These are phyloP conservation scores for Ambrosiella xylebori DNA, from an alignment of 2,329 filamentous ascomycete genomes.

Conservation along the genomic window DNA sequence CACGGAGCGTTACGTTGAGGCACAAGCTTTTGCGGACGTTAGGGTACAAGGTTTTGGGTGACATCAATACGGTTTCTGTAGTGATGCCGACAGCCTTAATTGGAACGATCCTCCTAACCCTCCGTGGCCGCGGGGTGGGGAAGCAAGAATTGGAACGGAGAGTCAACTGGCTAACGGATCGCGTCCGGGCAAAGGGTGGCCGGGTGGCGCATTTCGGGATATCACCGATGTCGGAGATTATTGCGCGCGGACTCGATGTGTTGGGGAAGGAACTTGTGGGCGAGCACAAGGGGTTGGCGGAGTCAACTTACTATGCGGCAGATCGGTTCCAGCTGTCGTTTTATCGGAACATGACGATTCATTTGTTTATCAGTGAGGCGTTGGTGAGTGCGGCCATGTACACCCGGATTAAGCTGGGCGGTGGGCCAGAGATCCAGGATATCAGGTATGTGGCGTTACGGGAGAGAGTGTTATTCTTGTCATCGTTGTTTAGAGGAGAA, in stretches of 20 bases:
- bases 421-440: conserved; percentile 63
- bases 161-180: conserved; percentile 74
- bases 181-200: conserved; percentile 72
- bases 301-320: conserved; percentile 87
- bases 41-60: conserved; percentile 78
- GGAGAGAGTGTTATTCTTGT: conserved; percentile 74
- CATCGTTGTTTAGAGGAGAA: conserved; percentile 82
- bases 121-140: conserved; percentile 81
- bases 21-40: conserved; percentile 67
- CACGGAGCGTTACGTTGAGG: conserved; percentile 35
- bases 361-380: conserved; percentile 87
- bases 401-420: conserved; percentile 74
- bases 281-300: conserved; percentile 57
- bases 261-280: conserved; percentile 80
- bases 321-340: conserved; percentile 95
- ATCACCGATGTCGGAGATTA: conserved; percentile 60
- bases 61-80: conserved; percentile 92
- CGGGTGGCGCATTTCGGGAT: conserved; percentile 86
- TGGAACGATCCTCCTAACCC: conserved; percentile 77
- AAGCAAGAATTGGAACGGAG: conserved; percentile 69
- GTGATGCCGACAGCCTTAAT: conserved; percentile 97
- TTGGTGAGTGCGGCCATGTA: conserved; percentile 85
- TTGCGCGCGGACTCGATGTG: conserved; percentile 80
- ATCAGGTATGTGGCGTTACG: conserved; percentile 58
- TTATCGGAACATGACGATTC: conserved; percentile 98